A percentile compares a stretch with the other conserved stretches of the same genome.
phyloP scores from a whole-genome alignment of 345 rosid species.

The Boechera retrofracta region DNA sequence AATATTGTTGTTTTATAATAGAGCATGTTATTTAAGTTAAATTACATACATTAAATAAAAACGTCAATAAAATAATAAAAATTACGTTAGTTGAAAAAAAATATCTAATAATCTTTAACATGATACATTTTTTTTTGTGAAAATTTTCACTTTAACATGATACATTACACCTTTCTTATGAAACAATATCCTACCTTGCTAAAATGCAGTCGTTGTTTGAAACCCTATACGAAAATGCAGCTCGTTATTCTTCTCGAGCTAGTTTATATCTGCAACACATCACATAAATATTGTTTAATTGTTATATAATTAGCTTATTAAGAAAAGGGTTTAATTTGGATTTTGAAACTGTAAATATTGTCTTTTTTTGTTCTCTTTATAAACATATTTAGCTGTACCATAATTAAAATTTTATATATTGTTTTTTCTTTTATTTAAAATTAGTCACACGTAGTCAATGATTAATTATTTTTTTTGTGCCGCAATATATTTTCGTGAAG shows the following conservation, averaged over 20 bases:
- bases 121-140: too few relatives aligned
- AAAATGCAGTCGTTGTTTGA: background rate
- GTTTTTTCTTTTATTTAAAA: background rate
- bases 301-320: background rate
- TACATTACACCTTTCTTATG: background rate
- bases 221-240: background rate
- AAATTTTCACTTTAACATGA: too few relatives aligned
- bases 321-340: background rate
- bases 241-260: background rate
- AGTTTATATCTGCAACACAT: background rate
- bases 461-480: background rate
- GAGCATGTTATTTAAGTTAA: background rate
- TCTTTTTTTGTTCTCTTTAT: background rate
- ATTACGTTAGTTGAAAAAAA: too few relatives aligned
- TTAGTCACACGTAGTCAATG: background rate
- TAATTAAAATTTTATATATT: background rate
- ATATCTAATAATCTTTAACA: background rate
- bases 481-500: background rate
- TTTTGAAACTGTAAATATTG: background rate
- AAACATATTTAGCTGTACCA: background rate
- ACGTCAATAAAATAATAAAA: background rate
- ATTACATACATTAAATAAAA: background rate
- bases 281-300: background rate
- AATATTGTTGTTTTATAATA: background rate
- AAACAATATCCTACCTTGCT: background rate